Evolutionary conservation across 345 rosid species (phyloP).

Genomic region (Geranium brycei): DNA sequence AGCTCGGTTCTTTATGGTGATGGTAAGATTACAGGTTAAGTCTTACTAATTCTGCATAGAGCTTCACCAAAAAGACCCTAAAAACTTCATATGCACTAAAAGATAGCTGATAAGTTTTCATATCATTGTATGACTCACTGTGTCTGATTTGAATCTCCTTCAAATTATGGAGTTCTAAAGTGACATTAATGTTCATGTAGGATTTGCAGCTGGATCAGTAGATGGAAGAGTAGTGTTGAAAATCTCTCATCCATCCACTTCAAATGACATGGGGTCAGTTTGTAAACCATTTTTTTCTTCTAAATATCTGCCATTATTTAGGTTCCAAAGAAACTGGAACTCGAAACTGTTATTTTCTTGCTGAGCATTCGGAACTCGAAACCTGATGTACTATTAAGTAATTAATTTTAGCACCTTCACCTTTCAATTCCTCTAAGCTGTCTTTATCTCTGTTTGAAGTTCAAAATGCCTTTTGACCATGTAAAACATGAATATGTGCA

Average conservation of each 20-base stretch:
- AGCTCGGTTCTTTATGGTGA: constrained; percentile 30
- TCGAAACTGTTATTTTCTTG: neutral
- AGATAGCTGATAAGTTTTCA: neutral
- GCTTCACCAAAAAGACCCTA: neutral
- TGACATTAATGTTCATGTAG: constrained; percentile 24
- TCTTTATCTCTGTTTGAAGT: neutral
- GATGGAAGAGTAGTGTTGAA: constrained; percentile 75
- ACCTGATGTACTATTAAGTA: too few relatives aligned
- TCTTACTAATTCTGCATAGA: neutral
- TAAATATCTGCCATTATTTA: neutral
- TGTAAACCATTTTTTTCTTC: neutral
- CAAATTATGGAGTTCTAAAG: neutral
- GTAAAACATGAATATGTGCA: neutral
- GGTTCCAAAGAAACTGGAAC: neutral
- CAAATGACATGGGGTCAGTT: constrained; percentile 40
- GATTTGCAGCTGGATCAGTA: constrained; percentile 75
- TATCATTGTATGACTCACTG: neutral
- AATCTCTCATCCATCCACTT: constrained; percentile 28
- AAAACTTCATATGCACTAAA: neutral
- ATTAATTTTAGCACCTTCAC: neutral
- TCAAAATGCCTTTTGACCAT: neutral
- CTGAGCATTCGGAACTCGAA: too few relatives aligned
- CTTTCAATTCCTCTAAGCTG: neutral
- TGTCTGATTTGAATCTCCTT: constrained; percentile 1
- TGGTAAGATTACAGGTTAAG: constrained; percentile 30